Base-by-base conservation (phyloP, 140 eudicot species). In the Oenanthe javanica region DNA sequence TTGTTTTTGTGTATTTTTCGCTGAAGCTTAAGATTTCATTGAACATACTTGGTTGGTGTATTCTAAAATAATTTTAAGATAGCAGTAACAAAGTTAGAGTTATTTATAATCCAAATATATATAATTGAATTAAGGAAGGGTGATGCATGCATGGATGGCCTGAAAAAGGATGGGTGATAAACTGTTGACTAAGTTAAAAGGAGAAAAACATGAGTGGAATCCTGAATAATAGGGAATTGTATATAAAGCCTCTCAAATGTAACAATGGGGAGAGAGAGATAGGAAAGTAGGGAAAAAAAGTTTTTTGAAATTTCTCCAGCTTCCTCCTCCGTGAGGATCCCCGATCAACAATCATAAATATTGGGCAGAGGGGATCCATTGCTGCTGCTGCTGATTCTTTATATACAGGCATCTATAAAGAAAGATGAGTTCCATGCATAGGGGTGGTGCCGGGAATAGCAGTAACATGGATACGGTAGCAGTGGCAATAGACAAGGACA, bases 401-500 rank as follows among this genome's bases (percentile, higher is more conserved):
- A 70, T 14, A 70, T 38, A 70, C 19, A 70, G 4, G 40, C 43
- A 70, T 4, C 7, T 70, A 38, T 38, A 15, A 27, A 16, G 50
- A 38, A 73, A 73, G 47, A 70, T 73, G 77, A 4, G 36, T 73
- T 73, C 55, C 49, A 43, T 38, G 27, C 76, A 72, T 0, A 72
- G 49, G 23, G 76, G 36, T 40, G 48, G 25, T 19, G 31, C n/a
- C 7, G 50, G 48, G 11, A 57, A 42, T 42, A 14, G 9, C 8
- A 42, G 72, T 36, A 82, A 25, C 23, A 38, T 19, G 10, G 90
- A 79, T 15, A 81, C n/a, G 69, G 86, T 84, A 4, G 85, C 77
- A 16, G 92, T 90, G 67, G 94, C 92, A 69, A 88, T 90, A 31
- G 94, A 90, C 83, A 90, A 84, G 76, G 91, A 88, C 52, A 90